phyloP scores from a whole-genome alignment of 73 alveolate species.

The Stentor roeselii region DNA sequence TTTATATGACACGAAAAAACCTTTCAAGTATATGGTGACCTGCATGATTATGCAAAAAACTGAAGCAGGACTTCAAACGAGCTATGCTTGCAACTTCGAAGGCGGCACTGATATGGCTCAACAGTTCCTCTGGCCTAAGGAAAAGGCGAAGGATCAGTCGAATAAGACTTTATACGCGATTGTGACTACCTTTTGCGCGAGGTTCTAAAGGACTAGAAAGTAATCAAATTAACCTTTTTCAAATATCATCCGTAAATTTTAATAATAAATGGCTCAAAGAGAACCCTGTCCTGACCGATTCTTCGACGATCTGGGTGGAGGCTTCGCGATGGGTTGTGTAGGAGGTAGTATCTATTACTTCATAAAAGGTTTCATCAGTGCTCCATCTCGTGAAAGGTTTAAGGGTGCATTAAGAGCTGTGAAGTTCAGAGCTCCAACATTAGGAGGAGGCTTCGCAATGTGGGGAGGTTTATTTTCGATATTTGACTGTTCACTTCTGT shows the following conservation, averaged over 20 bases:
- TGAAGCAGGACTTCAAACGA: conserved; percentile 13
- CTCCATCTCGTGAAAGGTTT: conserved; percentile 51
- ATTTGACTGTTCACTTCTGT: conserved; percentile 45
- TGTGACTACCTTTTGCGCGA: conserved; percentile 12
- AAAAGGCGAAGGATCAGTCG: conserved; percentile 21
- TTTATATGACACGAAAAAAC: conserved; percentile 8
- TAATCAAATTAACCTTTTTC: no score
- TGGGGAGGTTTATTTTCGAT: conserved; percentile 65
- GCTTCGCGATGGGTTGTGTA: conserved; percentile 47
- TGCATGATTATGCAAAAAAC: conserved; percentile 25
- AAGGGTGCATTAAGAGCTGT: conserved; percentile 54
- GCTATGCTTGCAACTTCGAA: conserved; percentile 8
- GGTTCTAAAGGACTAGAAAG: conserved; percentile 1
- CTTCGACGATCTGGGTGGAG: conserved; percentile 63
- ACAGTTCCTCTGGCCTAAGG: conserved; percentile 26
- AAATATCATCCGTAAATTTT: not conserved
- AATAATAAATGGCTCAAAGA: conserved; percentile 32
- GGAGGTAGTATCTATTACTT: conserved; percentile 51
- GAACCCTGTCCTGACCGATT: conserved; percentile 68
- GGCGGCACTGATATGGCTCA: conserved; percentile 27
- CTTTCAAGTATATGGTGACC: conserved; percentile 14
- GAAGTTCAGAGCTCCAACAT: conserved; percentile 60
- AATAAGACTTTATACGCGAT: conserved; percentile 3
- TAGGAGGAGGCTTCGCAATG: conserved; percentile 73
- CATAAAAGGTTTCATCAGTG: conserved; percentile 53